Percentiles rank a stretch among this genome's conserved stretches.
Conservation (phyloP, 345 rosid genomes). For the Raphanus sativus region DNA sequence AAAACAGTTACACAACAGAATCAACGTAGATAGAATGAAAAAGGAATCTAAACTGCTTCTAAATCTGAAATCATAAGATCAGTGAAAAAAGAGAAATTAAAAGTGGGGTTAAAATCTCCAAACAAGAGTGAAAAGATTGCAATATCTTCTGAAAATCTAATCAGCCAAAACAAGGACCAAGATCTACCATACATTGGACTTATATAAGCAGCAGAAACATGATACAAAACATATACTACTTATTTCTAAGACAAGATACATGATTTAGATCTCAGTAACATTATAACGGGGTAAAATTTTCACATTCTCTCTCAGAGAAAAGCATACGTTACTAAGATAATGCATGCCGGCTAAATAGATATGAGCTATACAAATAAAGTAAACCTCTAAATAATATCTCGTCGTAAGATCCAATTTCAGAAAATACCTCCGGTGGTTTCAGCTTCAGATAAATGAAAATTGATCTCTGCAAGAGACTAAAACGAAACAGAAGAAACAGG, state of each 20-base stretch:
- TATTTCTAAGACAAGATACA: constrained; percentile 5
- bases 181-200: constrained; percentile 7
- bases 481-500: constrained; percentile 37
- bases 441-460: constrained; percentile 69
- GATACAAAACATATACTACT: constrained; percentile 7
- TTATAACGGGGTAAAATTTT: neutral
- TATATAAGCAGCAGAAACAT: constrained; percentile 1
- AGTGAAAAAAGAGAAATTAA: neutral
- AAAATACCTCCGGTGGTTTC: constrained; percentile 79
- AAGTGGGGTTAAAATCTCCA: neutral
- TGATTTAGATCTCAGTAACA: neutral
- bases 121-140: constrained; percentile 5
- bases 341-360: constrained; percentile 9
- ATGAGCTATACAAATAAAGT: neutral
- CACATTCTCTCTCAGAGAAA: constrained; percentile 19
- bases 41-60: constrained; percentile 4
- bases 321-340: constrained; percentile 3
- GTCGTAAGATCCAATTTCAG: constrained; percentile 2
- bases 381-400: constrained; percentile 18
- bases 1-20: constrained; percentile 2
- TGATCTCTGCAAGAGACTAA: constrained; percentile 92
- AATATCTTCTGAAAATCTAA: constrained; percentile 3
- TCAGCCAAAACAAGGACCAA: constrained; percentile 11
- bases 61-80: constrained; percentile 4
- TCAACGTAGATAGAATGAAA: neutral